Percentiles rank a stretch among this genome's conserved stretches.
Evolutionary conservation across 306 rosid species (phyloP).

Genomic region (Heteromeles arbutifolia): DNA sequence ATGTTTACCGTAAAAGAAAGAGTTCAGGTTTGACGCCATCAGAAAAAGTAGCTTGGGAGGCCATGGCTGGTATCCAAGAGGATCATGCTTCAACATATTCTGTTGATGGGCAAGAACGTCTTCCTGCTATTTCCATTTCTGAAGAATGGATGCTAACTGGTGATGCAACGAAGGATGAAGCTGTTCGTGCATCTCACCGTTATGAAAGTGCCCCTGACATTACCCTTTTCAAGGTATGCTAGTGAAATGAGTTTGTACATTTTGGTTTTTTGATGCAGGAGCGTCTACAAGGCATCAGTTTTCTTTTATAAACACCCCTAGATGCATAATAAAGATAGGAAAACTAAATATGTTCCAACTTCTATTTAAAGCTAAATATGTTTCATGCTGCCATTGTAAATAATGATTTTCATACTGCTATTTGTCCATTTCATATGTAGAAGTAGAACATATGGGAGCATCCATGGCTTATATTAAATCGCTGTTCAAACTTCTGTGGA

Average conservation of each 20-base stretch:
- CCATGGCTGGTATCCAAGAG: constrained; percentile 96
- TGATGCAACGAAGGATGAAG: constrained; percentile 64
- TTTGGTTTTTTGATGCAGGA: too few relatives aligned
- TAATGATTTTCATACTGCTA: neutral
- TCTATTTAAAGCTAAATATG: neutral
- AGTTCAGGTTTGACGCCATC: constrained; percentile 89
- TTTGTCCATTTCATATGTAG: neutral
- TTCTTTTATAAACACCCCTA: too few relatives aligned
- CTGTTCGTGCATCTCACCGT: constrained; percentile 74
- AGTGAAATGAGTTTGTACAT: constrained; percentile 1
- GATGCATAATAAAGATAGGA: neutral
- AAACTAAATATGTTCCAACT: neutral
- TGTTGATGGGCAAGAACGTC: constrained; percentile 88
- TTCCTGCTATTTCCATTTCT: constrained; percentile 74
- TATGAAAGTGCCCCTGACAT: constrained; percentile 94
- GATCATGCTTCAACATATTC: constrained; percentile 68
- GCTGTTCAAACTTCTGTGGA: neutral
- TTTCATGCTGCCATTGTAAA: neutral
- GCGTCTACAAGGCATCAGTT: too few relatives aligned
- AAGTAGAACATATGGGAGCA: neutral
- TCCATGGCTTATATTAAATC: neutral
- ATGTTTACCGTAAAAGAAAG: constrained; percentile 84
- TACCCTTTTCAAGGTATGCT: constrained; percentile 77
- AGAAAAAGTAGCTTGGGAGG: constrained; percentile 96
- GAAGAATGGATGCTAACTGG: constrained; percentile 99